Conservation (phyloP, 345 rosid species). For the Melastoma malabathricum region DNA sequence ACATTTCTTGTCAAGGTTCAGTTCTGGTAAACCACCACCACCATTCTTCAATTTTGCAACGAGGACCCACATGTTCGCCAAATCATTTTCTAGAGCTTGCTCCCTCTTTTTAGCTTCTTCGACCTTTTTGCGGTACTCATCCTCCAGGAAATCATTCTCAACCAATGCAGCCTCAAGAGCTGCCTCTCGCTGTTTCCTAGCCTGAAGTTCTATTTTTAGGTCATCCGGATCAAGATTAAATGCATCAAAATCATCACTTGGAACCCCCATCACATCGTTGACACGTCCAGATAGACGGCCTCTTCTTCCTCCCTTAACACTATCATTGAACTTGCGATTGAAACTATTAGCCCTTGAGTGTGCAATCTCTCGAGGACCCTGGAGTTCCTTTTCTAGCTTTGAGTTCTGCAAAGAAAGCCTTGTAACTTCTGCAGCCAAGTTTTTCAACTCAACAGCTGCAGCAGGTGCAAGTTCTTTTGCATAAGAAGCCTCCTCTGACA, state of each 20-base stretch:
- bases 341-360: conserved; percentile 65
- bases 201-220: conserved; percentile 77
- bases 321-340: conserved; percentile 56
- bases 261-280: conserved; percentile 29
- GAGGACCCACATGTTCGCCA: conserved; percentile 99
- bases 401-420: conserved; percentile 69
- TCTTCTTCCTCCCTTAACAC: conserved; percentile 53
- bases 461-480: conserved; percentile 98
- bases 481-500: conserved; percentile 94
- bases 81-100: conserved; percentile 86
- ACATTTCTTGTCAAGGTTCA: conserved; percentile 30
- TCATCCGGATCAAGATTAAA: conserved; percentile 81
- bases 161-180: conserved; percentile 78
- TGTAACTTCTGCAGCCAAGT: conserved; percentile 88
- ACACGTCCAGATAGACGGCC: conserved; percentile 61
- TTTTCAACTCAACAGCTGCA: conserved; percentile 97
- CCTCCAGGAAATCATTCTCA: conserved; percentile 77
- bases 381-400: conserved; percentile 68
- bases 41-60: conserved; percentile 95
- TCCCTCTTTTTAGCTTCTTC: conserved; percentile 90
- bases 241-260: conserved; percentile 52
- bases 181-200: conserved; percentile 75
- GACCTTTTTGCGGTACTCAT: conserved; percentile 60
- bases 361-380: conserved; percentile 54
- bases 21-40: conserved; percentile 37